Evolutionary conservation across 352 stramenopile species (phyloP).

Genomic region (Pythium dissotocum): DNA sequence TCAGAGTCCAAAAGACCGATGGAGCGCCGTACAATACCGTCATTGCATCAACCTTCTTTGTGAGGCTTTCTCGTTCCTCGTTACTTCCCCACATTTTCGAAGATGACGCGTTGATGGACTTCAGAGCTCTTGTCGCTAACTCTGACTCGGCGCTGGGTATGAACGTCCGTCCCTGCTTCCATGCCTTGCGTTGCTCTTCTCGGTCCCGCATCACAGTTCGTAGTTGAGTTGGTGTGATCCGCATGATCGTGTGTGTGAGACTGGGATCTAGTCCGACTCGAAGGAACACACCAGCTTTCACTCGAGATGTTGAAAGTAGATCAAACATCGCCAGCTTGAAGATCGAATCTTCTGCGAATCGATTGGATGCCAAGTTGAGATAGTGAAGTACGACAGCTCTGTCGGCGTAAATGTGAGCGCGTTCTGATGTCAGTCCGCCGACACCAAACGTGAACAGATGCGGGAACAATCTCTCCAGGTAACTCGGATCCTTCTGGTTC

Average conservation of each 20-base stretch:
- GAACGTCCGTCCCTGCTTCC: slow-evolving; percentile 9
- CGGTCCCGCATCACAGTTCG: slow-evolving; percentile 13
- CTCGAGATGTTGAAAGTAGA: slow-evolving; percentile 16
- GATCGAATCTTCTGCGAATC: slow-evolving; percentile 26
- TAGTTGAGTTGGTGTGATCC: slow-evolving; percentile 18
- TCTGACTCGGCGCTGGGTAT: background rate
- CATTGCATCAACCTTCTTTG: slow-evolving; percentile 24
- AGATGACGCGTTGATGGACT: slow-evolving; percentile 15
- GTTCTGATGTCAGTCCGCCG: slow-evolving; percentile 22
- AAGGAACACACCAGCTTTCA: slow-evolving; percentile 27
- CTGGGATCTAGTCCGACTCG: slow-evolving; percentile 22
- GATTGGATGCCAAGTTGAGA: slow-evolving; percentile 28
- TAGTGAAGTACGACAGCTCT: slow-evolving; percentile 32
- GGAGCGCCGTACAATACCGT: slow-evolving; percentile 23
- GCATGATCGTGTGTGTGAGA: slow-evolving; percentile 9
- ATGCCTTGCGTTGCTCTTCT: slow-evolving; percentile 11
- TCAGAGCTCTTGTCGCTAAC: background rate
- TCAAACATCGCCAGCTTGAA: slow-evolving; percentile 38
- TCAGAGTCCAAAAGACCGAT: slow-evolving; percentile 36
- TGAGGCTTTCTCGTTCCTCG: slow-evolving; percentile 24
- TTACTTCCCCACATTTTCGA: slow-evolving; percentile 36
- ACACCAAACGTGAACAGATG: slow-evolving; percentile 29
- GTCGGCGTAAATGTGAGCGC: slow-evolving; percentile 17
- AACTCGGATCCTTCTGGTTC: slow-evolving; percentile 13
- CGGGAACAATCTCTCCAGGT: slow-evolving; percentile 28